These are phyloP conservation scores for Cryptosporidium viatorum DNA, from an alignment of 169 alveolate genomes.

Conservation along the genomic window DNA sequence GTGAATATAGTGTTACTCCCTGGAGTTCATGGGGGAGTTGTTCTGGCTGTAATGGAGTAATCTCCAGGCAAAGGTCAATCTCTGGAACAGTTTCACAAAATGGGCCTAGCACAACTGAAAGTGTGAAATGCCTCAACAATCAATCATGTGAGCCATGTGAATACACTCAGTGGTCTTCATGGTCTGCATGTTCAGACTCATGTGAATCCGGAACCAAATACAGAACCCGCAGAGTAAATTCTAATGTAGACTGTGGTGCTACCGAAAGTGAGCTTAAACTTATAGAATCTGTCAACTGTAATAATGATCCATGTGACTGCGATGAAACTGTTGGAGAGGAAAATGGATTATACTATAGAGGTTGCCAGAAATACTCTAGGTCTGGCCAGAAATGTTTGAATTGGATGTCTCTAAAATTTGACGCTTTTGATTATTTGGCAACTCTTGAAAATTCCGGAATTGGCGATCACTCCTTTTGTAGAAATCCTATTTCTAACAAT, in stretches of 20 bases:
- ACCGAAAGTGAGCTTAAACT: background rate
- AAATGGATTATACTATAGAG: conserved; percentile 67
- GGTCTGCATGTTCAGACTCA: conserved; percentile 51
- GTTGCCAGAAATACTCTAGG: conserved; percentile 62
- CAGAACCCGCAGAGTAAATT: conserved; percentile 41
- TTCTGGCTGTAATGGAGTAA: conserved; percentile 25
- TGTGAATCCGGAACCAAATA: conserved; percentile 53
- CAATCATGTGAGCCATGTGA: conserved; percentile 46
- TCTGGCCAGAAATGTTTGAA: conserved; percentile 62
- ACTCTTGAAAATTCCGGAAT: conserved; percentile 71
- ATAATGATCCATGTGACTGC: conserved; percentile 14
- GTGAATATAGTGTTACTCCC: background rate
- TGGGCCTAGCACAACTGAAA: background rate
- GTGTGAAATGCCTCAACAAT: conserved; percentile 25
- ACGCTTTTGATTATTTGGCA: conserved; percentile 69
- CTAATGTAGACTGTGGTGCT: conserved; percentile 17
- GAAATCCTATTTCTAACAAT: conserved; percentile 73
- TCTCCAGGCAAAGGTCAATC: conserved; percentile 4
- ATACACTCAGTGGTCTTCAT: conserved; percentile 35
- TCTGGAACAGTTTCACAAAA: background rate
- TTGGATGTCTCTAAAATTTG: conserved; percentile 28
- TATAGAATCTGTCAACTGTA: conserved; percentile 3
- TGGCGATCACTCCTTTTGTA: conserved; percentile 47
- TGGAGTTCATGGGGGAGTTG: conserved; percentile 64
- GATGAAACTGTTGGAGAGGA: conserved; percentile 19